phyloP scores from a whole-genome alignment of 2,329 filamentous ascomycete genomes.

The Thielaviopsis cerberus region DNA sequence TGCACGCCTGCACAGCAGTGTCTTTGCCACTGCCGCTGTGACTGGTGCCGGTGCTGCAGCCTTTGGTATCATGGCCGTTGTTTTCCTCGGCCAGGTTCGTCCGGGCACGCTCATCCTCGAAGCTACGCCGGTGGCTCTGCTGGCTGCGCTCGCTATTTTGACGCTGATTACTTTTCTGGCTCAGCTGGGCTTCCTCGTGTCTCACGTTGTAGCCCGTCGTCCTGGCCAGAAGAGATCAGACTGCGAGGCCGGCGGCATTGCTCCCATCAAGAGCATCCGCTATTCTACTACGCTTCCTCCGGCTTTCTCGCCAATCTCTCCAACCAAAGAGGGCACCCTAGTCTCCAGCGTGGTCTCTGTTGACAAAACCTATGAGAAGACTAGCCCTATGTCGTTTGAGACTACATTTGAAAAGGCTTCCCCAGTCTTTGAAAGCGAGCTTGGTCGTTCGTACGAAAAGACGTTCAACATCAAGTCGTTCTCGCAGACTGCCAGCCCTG shows the following conservation, averaged over 20 bases:
- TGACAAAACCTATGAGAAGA: not conserved
- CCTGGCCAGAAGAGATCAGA: not conserved
- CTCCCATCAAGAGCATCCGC: slow-evolving; percentile 10
- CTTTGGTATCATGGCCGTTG: slow-evolving; percentile 7
- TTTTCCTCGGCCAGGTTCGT: slow-evolving; percentile 8
- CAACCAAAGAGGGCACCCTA: slow-evolving; percentile 1
- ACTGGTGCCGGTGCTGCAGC: slow-evolving; percentile 1
- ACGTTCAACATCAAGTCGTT: slow-evolving; percentile 3
- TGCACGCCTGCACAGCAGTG: not conserved
- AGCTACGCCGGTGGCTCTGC: slow-evolving; percentile 2
- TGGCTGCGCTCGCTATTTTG: slow-evolving; percentile 5
- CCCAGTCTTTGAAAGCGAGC: not conserved
- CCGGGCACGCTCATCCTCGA: not conserved
- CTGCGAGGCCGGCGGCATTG: slow-evolving; percentile 1
- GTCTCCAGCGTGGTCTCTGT: slow-evolving; percentile 1
- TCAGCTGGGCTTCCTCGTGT: slow-evolving; percentile 6
- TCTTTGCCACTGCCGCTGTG: slow-evolving; percentile 8
- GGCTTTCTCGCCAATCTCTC: not conserved
- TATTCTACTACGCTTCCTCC: slow-evolving; percentile 10
- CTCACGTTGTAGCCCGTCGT: slow-evolving; percentile 4
- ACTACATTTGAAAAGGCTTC: slow-evolving; percentile 3
- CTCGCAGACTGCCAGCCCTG: slow-evolving; percentile 1
- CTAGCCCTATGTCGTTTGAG: not conserved
- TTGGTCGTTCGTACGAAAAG: not conserved
- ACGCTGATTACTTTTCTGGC: slow-evolving; percentile 7